These are phyloP conservation scores for Nepenthes gracilis DNA, from an alignment of 148 eudicot species.

Conservation along the genomic window DNA sequence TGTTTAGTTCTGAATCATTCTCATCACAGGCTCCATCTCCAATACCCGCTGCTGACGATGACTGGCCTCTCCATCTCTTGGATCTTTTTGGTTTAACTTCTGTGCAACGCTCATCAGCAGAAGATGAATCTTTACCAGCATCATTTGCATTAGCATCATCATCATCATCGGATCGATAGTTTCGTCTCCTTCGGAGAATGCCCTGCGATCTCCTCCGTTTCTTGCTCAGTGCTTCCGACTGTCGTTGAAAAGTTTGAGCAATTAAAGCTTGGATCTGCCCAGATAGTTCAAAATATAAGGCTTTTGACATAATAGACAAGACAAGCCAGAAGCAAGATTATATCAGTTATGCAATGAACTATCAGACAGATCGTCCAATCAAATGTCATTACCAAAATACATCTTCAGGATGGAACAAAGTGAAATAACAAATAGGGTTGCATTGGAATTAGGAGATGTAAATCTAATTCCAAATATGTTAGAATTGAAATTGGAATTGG, in stretches of 20 bases:
- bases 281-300: slow-evolving; percentile 1
- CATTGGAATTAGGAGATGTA: no score
- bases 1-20: slow-evolving; percentile 37
- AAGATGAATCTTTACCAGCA: slow-evolving; percentile 55
- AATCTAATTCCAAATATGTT: no score
- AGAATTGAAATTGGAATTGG: no score
- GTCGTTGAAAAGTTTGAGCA: slow-evolving; percentile 54
- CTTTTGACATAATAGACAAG: slow-evolving; percentile 3
- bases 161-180: slow-evolving; percentile 55
- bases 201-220: slow-evolving; percentile 50
- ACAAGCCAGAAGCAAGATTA: slow-evolving; percentile 1
- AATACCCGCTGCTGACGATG: slow-evolving; percentile 27
- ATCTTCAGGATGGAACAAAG: no score
- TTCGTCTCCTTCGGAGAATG: slow-evolving; percentile 36
- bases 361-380: no score
- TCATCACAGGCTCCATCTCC: slow-evolving; percentile 37
- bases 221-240: slow-evolving; percentile 64
- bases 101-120: slow-evolving; percentile 56
- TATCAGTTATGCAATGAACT: not conserved
- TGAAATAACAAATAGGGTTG: no score
- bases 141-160: slow-evolving; percentile 39
- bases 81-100: slow-evolving; percentile 37
- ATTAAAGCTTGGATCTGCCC: slow-evolving; percentile 69
- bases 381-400: no score
- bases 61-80: slow-evolving; percentile 44